Evolutionary conservation across 169 alveolate genomes (phyloP), one percentile per base, ranked within the genome.

Genomic region (Plasmodium vivax): DNA sequence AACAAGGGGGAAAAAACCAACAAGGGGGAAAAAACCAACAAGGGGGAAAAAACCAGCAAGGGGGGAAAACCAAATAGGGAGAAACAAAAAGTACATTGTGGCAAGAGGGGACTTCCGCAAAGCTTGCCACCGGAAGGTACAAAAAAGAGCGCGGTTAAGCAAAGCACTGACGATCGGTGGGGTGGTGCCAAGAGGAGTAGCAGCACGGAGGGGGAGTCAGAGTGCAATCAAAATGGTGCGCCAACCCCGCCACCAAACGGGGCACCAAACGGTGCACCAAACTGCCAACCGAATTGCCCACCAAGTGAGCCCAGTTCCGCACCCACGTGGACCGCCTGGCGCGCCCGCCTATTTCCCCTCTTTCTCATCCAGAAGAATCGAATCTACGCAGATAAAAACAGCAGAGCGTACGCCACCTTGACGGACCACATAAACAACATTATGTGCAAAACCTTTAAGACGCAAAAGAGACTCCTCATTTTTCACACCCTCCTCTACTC

Each of bases 401-500:
- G 56, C 51, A 43, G 43, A 8, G 47, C 54, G 54, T 87, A 87
- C 62, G 56, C 72, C 41, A 36, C 80, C 68, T 75, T 87, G 71
- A 73, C 82, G 41, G 27, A 87, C 32, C 72, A 79, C 32, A 75
- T 87, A 54, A 87, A 87, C 72, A 9, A 19, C 38, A 56, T 36
- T 75, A 87, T 87, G 32, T 75, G 47, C 62, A 87, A 87, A 54
- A 62, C 56, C 10, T 75, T 77, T 10, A 75, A 8, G 71, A 75
- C 41, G 47, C 75, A 87, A 56, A 54, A 87, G 32, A 77, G 43
- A 58, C 19, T 56, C 43, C 68, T 87, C 41, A 54, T 87, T 54
- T 47, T 87, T 54, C 93, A 87, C 38, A 75, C 27, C 10, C 23
- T 87, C 81, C 23, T 87, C 41, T 87, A 87, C 23, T 30, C 87